These are phyloP conservation scores for Candida tibetensis DNA, from an alignment of 805 yeast genomes.

Conservation along the genomic window DNA sequence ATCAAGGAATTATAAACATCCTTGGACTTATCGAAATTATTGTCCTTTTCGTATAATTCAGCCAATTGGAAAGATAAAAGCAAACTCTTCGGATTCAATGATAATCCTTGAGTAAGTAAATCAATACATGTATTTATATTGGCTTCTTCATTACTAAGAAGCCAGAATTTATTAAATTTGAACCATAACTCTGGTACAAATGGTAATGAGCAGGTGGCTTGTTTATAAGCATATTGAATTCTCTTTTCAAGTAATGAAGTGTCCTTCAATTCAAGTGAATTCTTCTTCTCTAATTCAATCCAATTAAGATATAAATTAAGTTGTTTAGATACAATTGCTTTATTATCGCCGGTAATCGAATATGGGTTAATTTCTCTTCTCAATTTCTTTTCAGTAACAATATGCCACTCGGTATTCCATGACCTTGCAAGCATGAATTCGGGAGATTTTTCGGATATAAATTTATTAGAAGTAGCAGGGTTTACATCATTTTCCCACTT, in stretches of 20 bases:
- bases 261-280: conserved; percentile 60
- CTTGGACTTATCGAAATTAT: conserved; percentile 49
- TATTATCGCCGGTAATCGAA: conserved; percentile 18
- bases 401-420: conserved; percentile 66
- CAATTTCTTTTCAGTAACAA: conserved; percentile 49
- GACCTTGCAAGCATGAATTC: conserved; percentile 87
- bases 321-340: conserved; percentile 31
- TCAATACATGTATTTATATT: conserved; percentile 42
- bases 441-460: conserved; percentile 76
- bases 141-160: conserved; percentile 33
- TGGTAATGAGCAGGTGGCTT: conserved; percentile 59
- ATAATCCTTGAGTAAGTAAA: conserved; percentile 52
- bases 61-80: conserved; percentile 64
- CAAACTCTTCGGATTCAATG: conserved; percentile 68
- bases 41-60: conserved; percentile 63
- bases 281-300: conserved; percentile 76
- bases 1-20: conserved; percentile 51
- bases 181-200: conserved; percentile 79
- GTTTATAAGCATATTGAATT: conserved; percentile 67
- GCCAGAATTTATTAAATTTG: conserved; percentile 46
- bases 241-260: conserved; percentile 49
- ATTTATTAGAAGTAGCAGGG: conserved; percentile 75
- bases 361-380: conserved; percentile 37
- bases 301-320: conserved; percentile 63
- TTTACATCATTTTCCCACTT: conserved; percentile 79